These are phyloP conservation scores for Podila epigama DNA, from an alignment of 192 early-diverging fungal species.

Conservation along the genomic window DNA sequence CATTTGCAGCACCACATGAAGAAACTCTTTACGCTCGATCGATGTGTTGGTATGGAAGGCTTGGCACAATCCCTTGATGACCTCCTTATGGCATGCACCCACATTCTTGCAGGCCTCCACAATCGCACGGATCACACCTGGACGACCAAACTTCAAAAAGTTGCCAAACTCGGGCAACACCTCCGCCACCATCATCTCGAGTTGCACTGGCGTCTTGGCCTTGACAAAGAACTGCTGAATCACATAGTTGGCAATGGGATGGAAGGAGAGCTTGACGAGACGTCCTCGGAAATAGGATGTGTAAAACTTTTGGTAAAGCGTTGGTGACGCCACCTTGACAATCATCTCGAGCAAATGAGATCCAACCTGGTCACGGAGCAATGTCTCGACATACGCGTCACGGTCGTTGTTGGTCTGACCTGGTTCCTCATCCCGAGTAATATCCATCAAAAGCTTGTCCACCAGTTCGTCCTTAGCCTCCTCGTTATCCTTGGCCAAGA, in stretches of 20 bases:
- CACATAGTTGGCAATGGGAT: conserved; percentile 85
- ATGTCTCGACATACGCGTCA: conserved; percentile 60
- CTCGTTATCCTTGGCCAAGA: conserved; percentile 48
- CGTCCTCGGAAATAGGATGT: conserved; percentile 67
- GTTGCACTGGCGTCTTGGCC: conserved; percentile 64
- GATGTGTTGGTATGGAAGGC: conserved; percentile 62
- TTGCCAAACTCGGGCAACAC: conserved; percentile 61
- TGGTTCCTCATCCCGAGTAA: conserved; percentile 55
- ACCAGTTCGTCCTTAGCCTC: conserved; percentile 55
- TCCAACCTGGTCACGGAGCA: conserved; percentile 76
- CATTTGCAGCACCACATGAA: conserved; percentile 68
- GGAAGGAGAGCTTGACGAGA: conserved; percentile 66
- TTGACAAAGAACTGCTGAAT: conserved; percentile 78
- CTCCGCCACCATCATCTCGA: conserved; percentile 72
- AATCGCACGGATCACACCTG: conserved; percentile 76
- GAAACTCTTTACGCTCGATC: conserved; percentile 61
- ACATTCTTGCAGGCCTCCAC: conserved; percentile 70
- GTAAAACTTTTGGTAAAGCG: conserved; percentile 70
- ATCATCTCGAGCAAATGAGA: conserved; percentile 84
- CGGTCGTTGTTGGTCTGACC: conserved; percentile 50
- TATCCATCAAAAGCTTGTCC: conserved; percentile 64
- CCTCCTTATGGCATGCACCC: conserved; percentile 62
- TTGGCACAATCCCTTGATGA: conserved; percentile 59
- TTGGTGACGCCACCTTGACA: conserved; percentile 57
- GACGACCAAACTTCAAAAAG: conserved; percentile 67